Evolutionary conservation across 345 rosid genomes (phyloP).

Genomic region (Syzygium jambos): DNA sequence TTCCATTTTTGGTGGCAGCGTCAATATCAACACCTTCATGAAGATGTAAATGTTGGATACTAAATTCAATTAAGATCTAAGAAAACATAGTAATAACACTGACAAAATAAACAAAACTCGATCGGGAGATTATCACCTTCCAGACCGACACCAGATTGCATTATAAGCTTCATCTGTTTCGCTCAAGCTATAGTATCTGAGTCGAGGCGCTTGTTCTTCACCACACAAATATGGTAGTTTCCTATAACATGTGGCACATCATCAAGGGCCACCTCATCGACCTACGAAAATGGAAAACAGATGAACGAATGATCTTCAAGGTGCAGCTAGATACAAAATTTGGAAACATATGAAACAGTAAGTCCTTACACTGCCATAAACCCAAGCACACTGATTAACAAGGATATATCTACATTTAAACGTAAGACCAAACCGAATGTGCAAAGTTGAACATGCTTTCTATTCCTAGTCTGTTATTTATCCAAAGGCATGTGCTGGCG

Average conservation of each 20-base stretch:
- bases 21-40: slow-evolving; percentile 66
- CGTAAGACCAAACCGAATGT: not conserved
- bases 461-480: not conserved
- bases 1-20: slow-evolving; percentile 62
- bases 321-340: not conserved
- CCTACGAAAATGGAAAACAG: slow-evolving; percentile 26
- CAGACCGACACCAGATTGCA: slow-evolving; percentile 83
- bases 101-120: not conserved
- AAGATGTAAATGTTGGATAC: not conserved
- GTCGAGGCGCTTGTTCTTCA: slow-evolving; percentile 38
- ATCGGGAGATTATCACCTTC: slow-evolving; percentile 35
- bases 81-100: rapidly evolving
- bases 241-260: slow-evolving; percentile 51
- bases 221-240: slow-evolving; percentile 59
- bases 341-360: not conserved
- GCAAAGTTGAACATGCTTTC: not conserved
- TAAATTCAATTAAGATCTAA: not conserved
- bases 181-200: slow-evolving; percentile 50
- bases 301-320: not conserved
- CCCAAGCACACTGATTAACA: not conserved
- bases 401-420: not conserved
- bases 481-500: not conserved
- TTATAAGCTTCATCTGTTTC: slow-evolving; percentile 53
- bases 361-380: not conserved
- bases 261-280: slow-evolving; percentile 42